Evolutionary conservation across 768 basidiomycete genomes (phyloP).

Genomic region (Neoboletus subvelutipes): DNA sequence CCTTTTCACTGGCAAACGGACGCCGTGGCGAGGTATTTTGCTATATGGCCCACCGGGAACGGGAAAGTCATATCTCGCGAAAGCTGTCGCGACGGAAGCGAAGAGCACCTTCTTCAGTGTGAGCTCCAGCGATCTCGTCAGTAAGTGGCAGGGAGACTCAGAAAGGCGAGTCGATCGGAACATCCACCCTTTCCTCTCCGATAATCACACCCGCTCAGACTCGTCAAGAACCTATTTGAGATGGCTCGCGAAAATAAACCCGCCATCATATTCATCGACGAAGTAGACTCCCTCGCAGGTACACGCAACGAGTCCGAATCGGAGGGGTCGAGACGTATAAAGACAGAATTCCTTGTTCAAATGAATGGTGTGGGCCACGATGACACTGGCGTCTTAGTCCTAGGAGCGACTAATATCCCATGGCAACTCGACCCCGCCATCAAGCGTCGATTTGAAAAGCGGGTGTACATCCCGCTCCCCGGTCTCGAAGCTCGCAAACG

Average conservation of each 20-base stretch:
- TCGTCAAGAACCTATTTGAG: slow-evolving; percentile 94
- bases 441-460: slow-evolving; percentile 97
- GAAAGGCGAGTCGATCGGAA: slow-evolving; percentile 65
- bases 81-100: slow-evolving; percentile 98
- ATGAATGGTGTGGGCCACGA: slow-evolving; percentile 99
- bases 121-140: slow-evolving; percentile 91
- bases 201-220: slow-evolving; percentile 41
- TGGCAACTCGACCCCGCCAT: slow-evolving; percentile 98
- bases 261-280: slow-evolving; percentile 98
- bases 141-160: slow-evolving; percentile 99
- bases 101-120: slow-evolving; percentile 99
- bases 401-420: slow-evolving; percentile 98
- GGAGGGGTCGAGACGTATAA: slow-evolving; percentile 94
- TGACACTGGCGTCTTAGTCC: slow-evolving; percentile 91
- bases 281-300: slow-evolving; percentile 94
- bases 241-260: slow-evolving; percentile 97
- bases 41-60: slow-evolving; percentile 98
- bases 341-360: slow-evolving; percentile 96
- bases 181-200: neutral
- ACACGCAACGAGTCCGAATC: slow-evolving; percentile 96
- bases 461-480: slow-evolving; percentile 97
- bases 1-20: slow-evolving; percentile 96
- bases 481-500: slow-evolving; percentile 86
- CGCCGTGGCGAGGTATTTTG: slow-evolving; percentile 94
- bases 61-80: slow-evolving; percentile 94